Base-by-base conservation (phyloP, 1,284 basidiomycete species). In the Puccinia horiana region DNA sequence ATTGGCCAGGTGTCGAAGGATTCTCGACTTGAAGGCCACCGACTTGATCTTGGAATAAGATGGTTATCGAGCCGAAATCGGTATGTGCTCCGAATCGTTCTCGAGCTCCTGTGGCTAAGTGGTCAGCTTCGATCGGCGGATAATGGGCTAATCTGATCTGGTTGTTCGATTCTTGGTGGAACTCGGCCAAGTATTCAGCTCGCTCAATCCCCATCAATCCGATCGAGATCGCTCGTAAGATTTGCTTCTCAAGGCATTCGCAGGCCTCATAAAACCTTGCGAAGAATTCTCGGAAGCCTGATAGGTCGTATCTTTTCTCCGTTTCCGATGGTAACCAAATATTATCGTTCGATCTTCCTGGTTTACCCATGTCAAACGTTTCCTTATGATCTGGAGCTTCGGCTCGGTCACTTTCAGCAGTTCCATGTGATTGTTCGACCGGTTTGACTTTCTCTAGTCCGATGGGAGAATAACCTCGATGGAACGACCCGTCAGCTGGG, bases 1-100 rank as follows among this genome's bases (percentile, higher is more conserved):
- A 91, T 0, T 84, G 83, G 2, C 89, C 90, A 0, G 89, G 89
- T 11, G 85, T 84, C 14, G 88, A 86, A 0, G 90, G 90, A 84
- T 90, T 88, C 85, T 91, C 90, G 0, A 91, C 89, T 84, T 92
- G 91, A 8, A 92, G 87, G 0, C 91, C 91, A 2, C 91, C 90
- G 5, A 89, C 88, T 26, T 89, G 87, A 84, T 91, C 91, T 85
- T 92, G 91, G 82, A 91, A 88, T 11, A 91, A 86, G 37, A 91
- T 85, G 58, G 91, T 92, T 61, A 91, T 88, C 0, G 89, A 90
- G 1, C 89, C 88, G 81, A 90, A 91, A 84, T 92, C 91, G 1
- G 90, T 89, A 84, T 92, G 91, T 0, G 89, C 89, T 18, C 88
- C 89, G 72, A 91, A 90, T 40, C 90, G 86, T 6, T 89, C 87